Conservation (phyloP, 164 flowering plant genomes). For the Sedum album region DNA sequence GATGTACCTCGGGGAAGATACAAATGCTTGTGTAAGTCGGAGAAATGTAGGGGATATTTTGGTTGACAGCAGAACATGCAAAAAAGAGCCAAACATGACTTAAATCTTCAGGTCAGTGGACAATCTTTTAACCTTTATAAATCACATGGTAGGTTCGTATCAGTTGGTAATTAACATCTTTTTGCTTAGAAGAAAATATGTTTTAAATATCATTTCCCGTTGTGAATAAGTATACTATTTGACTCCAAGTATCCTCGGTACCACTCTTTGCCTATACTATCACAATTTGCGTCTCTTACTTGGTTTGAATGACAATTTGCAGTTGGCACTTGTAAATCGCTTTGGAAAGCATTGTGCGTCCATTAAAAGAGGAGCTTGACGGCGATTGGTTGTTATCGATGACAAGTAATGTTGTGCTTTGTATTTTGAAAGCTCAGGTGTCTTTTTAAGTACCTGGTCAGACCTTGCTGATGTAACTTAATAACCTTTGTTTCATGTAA, state of each 20-base stretch:
- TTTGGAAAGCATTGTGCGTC: too few relatives aligned
- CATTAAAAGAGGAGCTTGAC: too few relatives aligned
- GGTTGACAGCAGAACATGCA: not conserved
- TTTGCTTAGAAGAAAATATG: not conserved
- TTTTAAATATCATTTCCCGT: not conserved
- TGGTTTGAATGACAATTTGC: too few relatives aligned
- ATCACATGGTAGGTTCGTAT: not conserved
- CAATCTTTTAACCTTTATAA: not conserved
- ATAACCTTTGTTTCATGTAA: too few relatives aligned
- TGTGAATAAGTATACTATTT: not conserved
- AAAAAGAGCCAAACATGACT: not conserved
- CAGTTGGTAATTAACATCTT: not conserved
- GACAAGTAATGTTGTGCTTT: too few relatives aligned
- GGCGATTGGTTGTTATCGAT: too few relatives aligned
- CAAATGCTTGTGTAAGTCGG: slow-evolving; percentile 21
- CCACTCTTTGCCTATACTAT: too few relatives aligned
- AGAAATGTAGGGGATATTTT: slow-evolving; percentile 20
- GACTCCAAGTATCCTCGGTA: not conserved
- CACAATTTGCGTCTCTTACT: too few relatives aligned
- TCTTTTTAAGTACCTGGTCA: too few relatives aligned
- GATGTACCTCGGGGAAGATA: slow-evolving; percentile 10
- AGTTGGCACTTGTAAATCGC: too few relatives aligned
- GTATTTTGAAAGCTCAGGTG: too few relatives aligned
- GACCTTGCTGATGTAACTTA: too few relatives aligned
- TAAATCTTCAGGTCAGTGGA: not conserved